Percentiles rank a stretch among this genome's conserved stretches.
These are phyloP conservation scores for Phyllosticta paracitricarpa DNA, from an alignment of 2,329 filamentous ascomycete genomes.

Conservation along the genomic window DNA sequence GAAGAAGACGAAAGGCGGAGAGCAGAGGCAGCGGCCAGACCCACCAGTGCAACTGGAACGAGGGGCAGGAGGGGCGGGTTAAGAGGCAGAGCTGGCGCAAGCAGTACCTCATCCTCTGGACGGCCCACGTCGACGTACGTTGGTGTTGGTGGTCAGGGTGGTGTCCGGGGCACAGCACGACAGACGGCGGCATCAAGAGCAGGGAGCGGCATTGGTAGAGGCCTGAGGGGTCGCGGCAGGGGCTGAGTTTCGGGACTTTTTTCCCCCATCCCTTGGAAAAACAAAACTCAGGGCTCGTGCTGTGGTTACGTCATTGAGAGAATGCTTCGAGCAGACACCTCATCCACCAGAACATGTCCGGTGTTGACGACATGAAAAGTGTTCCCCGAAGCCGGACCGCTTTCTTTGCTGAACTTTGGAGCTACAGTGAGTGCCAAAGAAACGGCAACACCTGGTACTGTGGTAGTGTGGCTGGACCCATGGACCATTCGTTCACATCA, in stretches of 20 bases:
- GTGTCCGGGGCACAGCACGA: constrained; percentile 31
- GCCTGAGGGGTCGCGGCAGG: constrained; percentile 1
- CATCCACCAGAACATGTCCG: too few relatives aligned
- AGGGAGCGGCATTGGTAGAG: constrained; percentile 3
- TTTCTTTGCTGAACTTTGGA: too few relatives aligned
- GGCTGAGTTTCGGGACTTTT: neutral
- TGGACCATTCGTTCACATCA: too few relatives aligned
- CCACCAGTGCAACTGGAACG: constrained; percentile 26
- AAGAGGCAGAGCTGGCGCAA: constrained; percentile 7
- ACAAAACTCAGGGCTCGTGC: neutral
- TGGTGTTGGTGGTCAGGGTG: constrained; percentile 36
- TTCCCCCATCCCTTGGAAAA: neutral
- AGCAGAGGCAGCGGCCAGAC: constrained; percentile 46
- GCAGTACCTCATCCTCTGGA: constrained; percentile 14
- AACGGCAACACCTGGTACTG: too few relatives aligned
- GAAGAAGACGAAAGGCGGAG: constrained; percentile 45
- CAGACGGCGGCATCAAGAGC: neutral
- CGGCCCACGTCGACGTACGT: constrained; percentile 28
- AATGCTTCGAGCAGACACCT: too few relatives aligned
- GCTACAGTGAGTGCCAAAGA: too few relatives aligned
- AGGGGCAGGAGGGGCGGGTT: constrained; percentile 25
- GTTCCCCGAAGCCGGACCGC: too few relatives aligned
- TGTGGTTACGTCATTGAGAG: too few relatives aligned
- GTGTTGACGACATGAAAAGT: too few relatives aligned
- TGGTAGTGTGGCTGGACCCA: too few relatives aligned